Conservation (phyloP, 495 filamentous ascomycete genomes). For the Penicillium subrubescens region DNA sequence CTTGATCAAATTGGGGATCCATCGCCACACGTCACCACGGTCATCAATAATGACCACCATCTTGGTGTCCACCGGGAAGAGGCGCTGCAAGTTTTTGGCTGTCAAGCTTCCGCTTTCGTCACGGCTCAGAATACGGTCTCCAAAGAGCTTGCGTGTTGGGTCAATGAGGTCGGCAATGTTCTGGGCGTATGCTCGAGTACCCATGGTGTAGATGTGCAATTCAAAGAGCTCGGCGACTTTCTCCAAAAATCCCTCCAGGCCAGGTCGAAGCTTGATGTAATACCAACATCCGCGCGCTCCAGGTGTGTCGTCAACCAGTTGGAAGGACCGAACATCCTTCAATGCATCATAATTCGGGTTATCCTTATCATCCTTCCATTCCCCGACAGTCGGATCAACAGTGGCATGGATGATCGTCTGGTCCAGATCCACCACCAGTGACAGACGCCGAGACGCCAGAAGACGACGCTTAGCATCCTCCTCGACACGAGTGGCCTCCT, state of each 20-base stretch:
- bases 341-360: slow-evolving; percentile 93
- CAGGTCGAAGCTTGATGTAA: slow-evolving; percentile 98
- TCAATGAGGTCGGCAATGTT: slow-evolving; percentile 93
- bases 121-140: slow-evolving; percentile 89
- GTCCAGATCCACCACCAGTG: slow-evolving; percentile 94
- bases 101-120: slow-evolving; percentile 94
- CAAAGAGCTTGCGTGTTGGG: slow-evolving; percentile 85
- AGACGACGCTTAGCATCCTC: slow-evolving; percentile 83
- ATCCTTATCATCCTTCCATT: slow-evolving; percentile 86
- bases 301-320: slow-evolving; percentile 82
- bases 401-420: slow-evolving; percentile 99
- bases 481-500: slow-evolving; percentile 79
- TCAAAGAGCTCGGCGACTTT: slow-evolving; percentile 83
- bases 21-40: slow-evolving; percentile 96
- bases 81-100: slow-evolving; percentile 82
- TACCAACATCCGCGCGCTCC: slow-evolving; percentile 80
- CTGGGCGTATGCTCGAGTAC: slow-evolving; percentile 89
- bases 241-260: slow-evolving; percentile 79
- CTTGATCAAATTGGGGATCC: slow-evolving; percentile 91
- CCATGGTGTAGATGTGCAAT: slow-evolving; percentile 98
- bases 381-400: slow-evolving; percentile 91
- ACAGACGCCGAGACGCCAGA: slow-evolving; percentile 76
- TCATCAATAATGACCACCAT: slow-evolving; percentile 99
- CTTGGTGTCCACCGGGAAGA: slow-evolving; percentile 96
- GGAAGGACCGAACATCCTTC: slow-evolving; percentile 83